Evolutionary conservation across 768 basidiomycete species (phyloP), one percentile per base, ranked within the genome.

Genomic region (Tulasnella sp.): DNA sequence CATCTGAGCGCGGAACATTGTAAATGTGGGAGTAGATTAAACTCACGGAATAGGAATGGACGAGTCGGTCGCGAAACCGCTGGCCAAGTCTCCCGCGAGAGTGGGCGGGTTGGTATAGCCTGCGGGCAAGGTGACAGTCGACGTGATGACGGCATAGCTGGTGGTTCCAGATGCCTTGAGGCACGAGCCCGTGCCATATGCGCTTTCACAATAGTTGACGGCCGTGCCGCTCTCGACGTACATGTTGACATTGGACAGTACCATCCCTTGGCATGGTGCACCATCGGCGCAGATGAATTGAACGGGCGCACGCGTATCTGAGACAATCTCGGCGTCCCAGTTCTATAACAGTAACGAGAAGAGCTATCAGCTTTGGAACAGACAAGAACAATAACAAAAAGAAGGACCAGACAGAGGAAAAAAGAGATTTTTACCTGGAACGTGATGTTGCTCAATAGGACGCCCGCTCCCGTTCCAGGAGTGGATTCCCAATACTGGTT

Each of bases 41-140:
- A 61, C 60, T 42, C 22, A 61, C 60, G 60, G 60, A 29, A 61
- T 53, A 15, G 60, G 60, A n/a, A 61, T 61, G 4, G 53, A 25
- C 30, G 60, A 53, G 30, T 53, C 46, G 2, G 60, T 45, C 9
- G 60, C 24, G 43, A 56, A 61, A 2, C 60, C 60, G 22, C 27
- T 22, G 3, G 60, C 15, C 52, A 61, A 55, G 42, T 61, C 60
- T 3, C 60, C 60, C 30, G 60, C 46, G 21, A 70, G 63, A 12
- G 67, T 66, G 22, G 68, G 65, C 24, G 69, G 69, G 11, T 63
- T 65, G 15, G 68, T 63, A 63, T 66, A 70, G 7, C 66, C 68
- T 2, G 67, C 58, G 10, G 69, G 69, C 56, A 63, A 45, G 1
- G 67, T 63, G 42, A 63, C 61, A 7, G 65, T 65, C 34, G 48